Evolutionary conservation across 1,284 basidiomycete genomes (phyloP).

Genomic region (Microbotryum violaceum): DNA sequence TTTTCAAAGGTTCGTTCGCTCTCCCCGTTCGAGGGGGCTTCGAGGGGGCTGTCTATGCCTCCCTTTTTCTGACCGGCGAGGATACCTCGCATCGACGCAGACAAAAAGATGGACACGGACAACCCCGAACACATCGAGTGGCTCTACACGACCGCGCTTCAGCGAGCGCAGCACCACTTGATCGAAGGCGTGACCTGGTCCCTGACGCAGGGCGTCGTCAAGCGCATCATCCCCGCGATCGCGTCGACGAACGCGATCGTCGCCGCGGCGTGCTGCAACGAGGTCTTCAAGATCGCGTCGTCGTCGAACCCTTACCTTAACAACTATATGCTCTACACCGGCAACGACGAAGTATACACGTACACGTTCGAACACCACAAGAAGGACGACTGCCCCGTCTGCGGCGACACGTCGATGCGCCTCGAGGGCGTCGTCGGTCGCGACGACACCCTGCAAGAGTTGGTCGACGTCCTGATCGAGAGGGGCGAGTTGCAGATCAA

Average conservation of each 20-base stretch:
- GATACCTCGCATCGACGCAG: slow-evolving; percentile 44
- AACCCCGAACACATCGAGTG: slow-evolving; percentile 95
- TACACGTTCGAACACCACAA: slow-evolving; percentile 96
- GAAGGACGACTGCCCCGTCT: slow-evolving; percentile 90
- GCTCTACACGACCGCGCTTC: slow-evolving; percentile 72
- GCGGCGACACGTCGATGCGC: slow-evolving; percentile 79
- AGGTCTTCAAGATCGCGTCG: slow-evolving; percentile 98
- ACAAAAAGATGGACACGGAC: slow-evolving; percentile 91
- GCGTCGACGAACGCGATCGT: slow-evolving; percentile 95
- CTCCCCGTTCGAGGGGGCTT: too few species aligned
- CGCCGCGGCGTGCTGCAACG: slow-evolving; percentile 94
- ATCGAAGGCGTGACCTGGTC: slow-evolving; percentile 98
- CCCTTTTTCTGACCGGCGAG: neutral
- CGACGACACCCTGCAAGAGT: slow-evolving; percentile 68
- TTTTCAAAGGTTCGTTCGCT: slow-evolving; percentile 62
- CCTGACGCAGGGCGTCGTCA: slow-evolving; percentile 95
- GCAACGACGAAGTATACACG: slow-evolving; percentile 93
- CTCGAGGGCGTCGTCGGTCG: slow-evolving; percentile 48
- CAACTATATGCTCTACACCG: slow-evolving; percentile 88
- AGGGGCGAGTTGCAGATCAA: slow-evolving; percentile 58
- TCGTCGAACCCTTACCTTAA: slow-evolving; percentile 86
- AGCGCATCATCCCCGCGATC: slow-evolving; percentile 98
- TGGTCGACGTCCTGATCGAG: slow-evolving; percentile 77
- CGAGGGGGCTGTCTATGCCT: too few species aligned
- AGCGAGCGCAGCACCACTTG: slow-evolving; percentile 82